Conservation (phyloP, 192 early-diverging fungal species). For the Rhizoclosmatium globosum region DNA sequence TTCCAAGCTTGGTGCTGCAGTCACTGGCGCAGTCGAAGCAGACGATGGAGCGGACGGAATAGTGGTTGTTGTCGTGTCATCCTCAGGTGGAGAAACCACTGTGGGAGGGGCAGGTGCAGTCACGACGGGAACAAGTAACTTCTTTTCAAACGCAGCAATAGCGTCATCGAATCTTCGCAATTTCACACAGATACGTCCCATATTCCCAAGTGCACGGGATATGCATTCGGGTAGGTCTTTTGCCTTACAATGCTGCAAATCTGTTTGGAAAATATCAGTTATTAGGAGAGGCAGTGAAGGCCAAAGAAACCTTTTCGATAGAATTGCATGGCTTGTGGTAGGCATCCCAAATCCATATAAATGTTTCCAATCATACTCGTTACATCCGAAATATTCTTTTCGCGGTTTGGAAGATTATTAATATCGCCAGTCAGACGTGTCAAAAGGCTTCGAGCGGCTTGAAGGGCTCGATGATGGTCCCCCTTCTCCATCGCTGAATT, state of each 20-base stretch:
- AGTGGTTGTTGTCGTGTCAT: not conserved
- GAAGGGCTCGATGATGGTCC: slow-evolving; percentile 24
- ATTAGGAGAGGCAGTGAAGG: not conserved
- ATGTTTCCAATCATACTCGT: slow-evolving; percentile 40
- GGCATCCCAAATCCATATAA: slow-evolving; percentile 33
- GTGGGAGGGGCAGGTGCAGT: not conserved
- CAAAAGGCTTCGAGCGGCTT: slow-evolving; percentile 22
- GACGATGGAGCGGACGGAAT: not conserved
- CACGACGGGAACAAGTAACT: not conserved
- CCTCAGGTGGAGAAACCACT: not conserved
- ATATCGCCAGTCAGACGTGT: slow-evolving; percentile 30
- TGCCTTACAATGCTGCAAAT: slow-evolving; percentile 16
- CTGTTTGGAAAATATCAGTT: slow-evolving; percentile 7
- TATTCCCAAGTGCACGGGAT: slow-evolving; percentile 34
- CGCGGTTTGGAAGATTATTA: slow-evolving; percentile 24
- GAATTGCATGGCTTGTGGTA: slow-evolving; percentile 36
- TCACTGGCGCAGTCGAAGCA: not conserved
- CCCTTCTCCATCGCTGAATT: slow-evolving; percentile 30
- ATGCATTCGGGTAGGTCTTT: slow-evolving; percentile 19
- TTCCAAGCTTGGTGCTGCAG: slow-evolving; percentile 13
- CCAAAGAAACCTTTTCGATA: slow-evolving; percentile 36
- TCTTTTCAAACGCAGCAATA: slow-evolving; percentile 35
- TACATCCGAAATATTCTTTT: slow-evolving; percentile 32
- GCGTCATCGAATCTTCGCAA: slow-evolving; percentile 34
- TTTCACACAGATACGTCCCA: slow-evolving; percentile 41